These are phyloP conservation scores for Apiospora koreana DNA, from an alignment of 2,329 filamentous ascomycete species.

Conservation along the genomic window DNA sequence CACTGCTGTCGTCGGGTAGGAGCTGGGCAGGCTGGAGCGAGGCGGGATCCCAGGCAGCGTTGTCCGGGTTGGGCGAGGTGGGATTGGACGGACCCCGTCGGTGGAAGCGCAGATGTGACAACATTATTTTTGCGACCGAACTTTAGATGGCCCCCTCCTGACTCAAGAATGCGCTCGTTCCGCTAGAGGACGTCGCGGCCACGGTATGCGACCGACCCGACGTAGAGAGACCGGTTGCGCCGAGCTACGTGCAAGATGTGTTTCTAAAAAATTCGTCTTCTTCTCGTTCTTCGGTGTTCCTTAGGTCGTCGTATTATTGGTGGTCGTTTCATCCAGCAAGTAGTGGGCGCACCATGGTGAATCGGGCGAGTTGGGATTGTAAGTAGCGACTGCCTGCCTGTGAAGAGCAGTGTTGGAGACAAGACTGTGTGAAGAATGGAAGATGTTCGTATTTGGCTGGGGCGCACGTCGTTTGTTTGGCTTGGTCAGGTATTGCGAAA, in stretches of 20 bases:
- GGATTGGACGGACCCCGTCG: constrained; percentile 58
- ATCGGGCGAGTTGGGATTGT: not conserved
- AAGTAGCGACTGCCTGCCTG: not conserved
- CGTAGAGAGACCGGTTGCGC: not conserved
- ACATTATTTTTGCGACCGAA: constrained; percentile 36
- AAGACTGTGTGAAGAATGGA: not conserved
- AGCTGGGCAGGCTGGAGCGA: constrained; percentile 43
- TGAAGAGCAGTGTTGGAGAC: not conserved
- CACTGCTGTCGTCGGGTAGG: constrained; percentile 40
- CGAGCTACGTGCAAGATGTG: not conserved
- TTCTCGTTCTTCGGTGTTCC: not conserved
- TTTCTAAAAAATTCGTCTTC: not conserved
- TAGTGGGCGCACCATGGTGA: not conserved
- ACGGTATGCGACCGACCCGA: not conserved
- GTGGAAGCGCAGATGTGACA: constrained; percentile 59
- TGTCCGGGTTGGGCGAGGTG: constrained; percentile 52
- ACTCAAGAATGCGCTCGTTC: constrained; percentile 5
- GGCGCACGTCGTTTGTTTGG: not conserved
- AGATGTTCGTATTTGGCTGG: not conserved
- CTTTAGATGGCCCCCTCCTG: not conserved
- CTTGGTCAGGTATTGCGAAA: not conserved
- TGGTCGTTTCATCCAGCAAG: constrained; percentile 1
- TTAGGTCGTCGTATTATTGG: not conserved
- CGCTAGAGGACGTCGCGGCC: not conserved
- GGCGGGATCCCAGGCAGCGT: constrained; percentile 38